Evolutionary conservation across 352 stramenopile species (phyloP), one percentile per base, ranked within the genome.

Genomic region (Lagenidium sp.): DNA sequence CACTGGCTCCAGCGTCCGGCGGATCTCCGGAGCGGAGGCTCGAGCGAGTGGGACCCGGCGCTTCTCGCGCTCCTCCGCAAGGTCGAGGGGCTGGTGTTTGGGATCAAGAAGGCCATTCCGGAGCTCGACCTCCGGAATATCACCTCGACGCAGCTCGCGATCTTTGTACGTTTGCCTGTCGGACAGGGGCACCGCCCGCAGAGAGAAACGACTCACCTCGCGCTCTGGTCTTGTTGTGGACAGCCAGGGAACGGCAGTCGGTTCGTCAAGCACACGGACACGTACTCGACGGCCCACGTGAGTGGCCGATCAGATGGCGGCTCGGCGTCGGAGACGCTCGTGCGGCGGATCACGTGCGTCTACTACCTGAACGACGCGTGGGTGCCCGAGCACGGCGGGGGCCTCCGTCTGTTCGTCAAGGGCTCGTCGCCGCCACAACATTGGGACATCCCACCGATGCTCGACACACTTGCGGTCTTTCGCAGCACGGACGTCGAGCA

Each of bases 381-480:
- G 80, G 50, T 73, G 2, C 43, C 63, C 4, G 54, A 56, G 11
- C 60, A 88, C 37, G 70, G 63, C 26, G 83, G 83, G 12, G 60
- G 79, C 7, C 62, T 94, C 35, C 72, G 84, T 6, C 52, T 94
- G 25, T 82, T 85, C 46, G 48, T 78, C 11, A 63, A 65, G 25
- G 35, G 28, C 48, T 32, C 29, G 10, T 6, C n/a, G 2, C 16
- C 37, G 2, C 11, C 16, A 12, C 16, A 41, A 5, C 23, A 50
- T 25, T 86, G 63, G 56, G 91, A 97, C 57, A 47, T 97, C 7
- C 41, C 68, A 22, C 91, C 92, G 2, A 57, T 67, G 44, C 61
- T 92, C 7, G 87, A 97, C 61, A 82, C 85, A 24, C 59, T 97
- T 6, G 52, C 98, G 3, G 49, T 97, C 20, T 98, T 98, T 59